Percentiles rank a stretch among this genome's conserved stretches.
Conservation (phyloP, 805 yeast species). For the Wickerhamomyces canadensis region DNA sequence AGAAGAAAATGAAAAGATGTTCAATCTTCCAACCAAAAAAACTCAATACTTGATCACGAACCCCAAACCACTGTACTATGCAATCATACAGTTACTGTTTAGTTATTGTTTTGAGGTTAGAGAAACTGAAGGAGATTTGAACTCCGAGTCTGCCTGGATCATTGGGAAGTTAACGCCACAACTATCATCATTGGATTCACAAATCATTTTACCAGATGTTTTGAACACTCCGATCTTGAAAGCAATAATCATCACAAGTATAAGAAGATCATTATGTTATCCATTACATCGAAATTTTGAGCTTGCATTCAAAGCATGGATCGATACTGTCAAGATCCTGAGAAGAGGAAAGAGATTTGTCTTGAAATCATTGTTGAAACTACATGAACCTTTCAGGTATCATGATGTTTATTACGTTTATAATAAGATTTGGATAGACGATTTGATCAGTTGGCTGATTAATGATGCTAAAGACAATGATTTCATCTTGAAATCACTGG, state of each 20-base stretch:
- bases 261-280: slow-evolving; percentile 68
- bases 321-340: slow-evolving; percentile 61
- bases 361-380: slow-evolving; percentile 50
- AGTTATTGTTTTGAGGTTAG: slow-evolving; percentile 71
- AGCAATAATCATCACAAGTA: slow-evolving; percentile 52
- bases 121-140: slow-evolving; percentile 64
- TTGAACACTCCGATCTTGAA: slow-evolving; percentile 34
- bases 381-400: slow-evolving; percentile 69
- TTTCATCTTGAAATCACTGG: slow-evolving; percentile 51
- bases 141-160: slow-evolving; percentile 90
- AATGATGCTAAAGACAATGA: slow-evolving; percentile 53
- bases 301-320: slow-evolving; percentile 60
- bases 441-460: slow-evolving; percentile 70
- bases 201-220: slow-evolving; percentile 32
- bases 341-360: slow-evolving; percentile 66
- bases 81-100: slow-evolving; percentile 63
- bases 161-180: slow-evolving; percentile 85
- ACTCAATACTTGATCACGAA: slow-evolving; percentile 52
- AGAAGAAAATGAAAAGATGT: slow-evolving; percentile 63
- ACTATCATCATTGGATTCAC: slow-evolving; percentile 63
- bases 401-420: slow-evolving; percentile 86
- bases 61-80: slow-evolving; percentile 51
- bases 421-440: slow-evolving; percentile 70
- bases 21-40: slow-evolving; percentile 59
- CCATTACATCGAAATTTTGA: slow-evolving; percentile 76